phyloP scores from a whole-genome alignment of 768 basidiomycete genomes.

The Podaxis mareebaensis region DNA sequence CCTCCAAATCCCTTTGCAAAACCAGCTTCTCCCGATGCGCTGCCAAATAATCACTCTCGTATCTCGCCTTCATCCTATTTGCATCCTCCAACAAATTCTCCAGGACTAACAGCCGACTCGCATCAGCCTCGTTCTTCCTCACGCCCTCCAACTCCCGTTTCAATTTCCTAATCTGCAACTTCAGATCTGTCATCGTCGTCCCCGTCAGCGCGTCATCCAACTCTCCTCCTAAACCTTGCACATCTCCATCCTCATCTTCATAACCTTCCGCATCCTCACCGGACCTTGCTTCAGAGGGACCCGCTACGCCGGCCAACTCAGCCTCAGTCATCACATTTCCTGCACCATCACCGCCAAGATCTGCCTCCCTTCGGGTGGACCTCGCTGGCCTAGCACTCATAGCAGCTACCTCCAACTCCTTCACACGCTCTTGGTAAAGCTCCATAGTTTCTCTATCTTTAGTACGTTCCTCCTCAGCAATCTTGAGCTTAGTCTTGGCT shows the following conservation, averaged over 20 bases:
- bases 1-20: slow-evolving; percentile 80
- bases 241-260: slow-evolving; percentile 35
- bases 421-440: slow-evolving; percentile 86
- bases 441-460: slow-evolving; percentile 85
- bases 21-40: slow-evolving; percentile 83
- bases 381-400: slow-evolving; percentile 32
- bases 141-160: slow-evolving; percentile 78
- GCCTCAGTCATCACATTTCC: background rate
- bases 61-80: slow-evolving; percentile 84
- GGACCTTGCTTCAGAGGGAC: background rate
- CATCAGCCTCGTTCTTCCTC: slow-evolving; percentile 73
- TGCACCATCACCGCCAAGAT: slow-evolving; percentile 32
- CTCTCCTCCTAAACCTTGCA: slow-evolving; percentile 76
- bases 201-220: slow-evolving; percentile 84
- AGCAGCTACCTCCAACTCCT: slow-evolving; percentile 79
- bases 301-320: background rate
- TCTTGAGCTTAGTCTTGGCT: slow-evolving; percentile 65
- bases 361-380: slow-evolving; percentile 26
- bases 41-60: slow-evolving; percentile 84
- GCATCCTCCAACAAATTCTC: slow-evolving; percentile 93
- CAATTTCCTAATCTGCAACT: slow-evolving; percentile 81
- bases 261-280: slow-evolving; percentile 36
- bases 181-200: slow-evolving; percentile 89
- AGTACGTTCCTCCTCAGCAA: slow-evolving; percentile 65
- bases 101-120: slow-evolving; percentile 77